A percentile compares a stretch with the other conserved stretches of the same genome.
Evolutionary conservation across 2,329 filamentous ascomycete genomes (phyloP).

Genomic region (Nigrograna mackinnonii): DNA sequence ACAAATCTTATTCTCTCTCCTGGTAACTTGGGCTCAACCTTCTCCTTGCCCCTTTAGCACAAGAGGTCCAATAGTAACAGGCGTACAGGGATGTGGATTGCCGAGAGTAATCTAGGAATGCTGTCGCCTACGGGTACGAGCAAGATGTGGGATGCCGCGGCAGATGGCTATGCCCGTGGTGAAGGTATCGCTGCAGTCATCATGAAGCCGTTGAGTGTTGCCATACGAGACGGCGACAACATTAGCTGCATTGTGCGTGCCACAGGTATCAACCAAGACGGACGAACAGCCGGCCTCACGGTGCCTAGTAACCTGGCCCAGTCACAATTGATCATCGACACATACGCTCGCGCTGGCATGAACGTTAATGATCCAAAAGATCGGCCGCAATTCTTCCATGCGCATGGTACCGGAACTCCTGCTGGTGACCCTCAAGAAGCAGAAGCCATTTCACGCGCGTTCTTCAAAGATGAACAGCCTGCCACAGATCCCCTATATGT

Average conservation of each 20-base stretch:
- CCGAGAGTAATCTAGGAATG: slow-evolving; percentile 30
- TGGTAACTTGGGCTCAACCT: too few relatives aligned
- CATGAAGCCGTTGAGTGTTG: slow-evolving; percentile 54
- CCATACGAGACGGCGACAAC: slow-evolving; percentile 51
- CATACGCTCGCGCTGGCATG: slow-evolving; percentile 40
- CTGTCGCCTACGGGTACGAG: slow-evolving; percentile 29
- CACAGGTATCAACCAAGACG: slow-evolving; percentile 43
- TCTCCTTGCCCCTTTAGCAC: not conserved
- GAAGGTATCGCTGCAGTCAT: slow-evolving; percentile 57
- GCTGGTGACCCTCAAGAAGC: slow-evolving; percentile 35
- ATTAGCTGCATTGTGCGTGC: slow-evolving; percentile 46
- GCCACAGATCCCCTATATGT: slow-evolving; percentile 10
- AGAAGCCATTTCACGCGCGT: slow-evolving; percentile 17
- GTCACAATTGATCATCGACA: slow-evolving; percentile 35
- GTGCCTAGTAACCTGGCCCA: slow-evolving; percentile 42
- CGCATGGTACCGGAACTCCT: slow-evolving; percentile 46
- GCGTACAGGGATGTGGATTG: slow-evolving; percentile 20
- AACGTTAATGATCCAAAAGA: slow-evolving; percentile 14
- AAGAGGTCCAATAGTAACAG: not conserved
- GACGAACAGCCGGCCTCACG: slow-evolving; percentile 44
- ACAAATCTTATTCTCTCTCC: slow-evolving; percentile 24
- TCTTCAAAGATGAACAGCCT: slow-evolving; percentile 3
- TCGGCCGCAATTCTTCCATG: slow-evolving; percentile 38
- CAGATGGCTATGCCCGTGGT: slow-evolving; percentile 56
- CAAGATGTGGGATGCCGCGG: slow-evolving; percentile 40